Percentiles rank a stretch among this genome's conserved stretches.
These are phyloP conservation scores for Fusarium zealandicum DNA, from an alignment of 2,329 filamentous ascomycete species.

Conservation along the genomic window DNA sequence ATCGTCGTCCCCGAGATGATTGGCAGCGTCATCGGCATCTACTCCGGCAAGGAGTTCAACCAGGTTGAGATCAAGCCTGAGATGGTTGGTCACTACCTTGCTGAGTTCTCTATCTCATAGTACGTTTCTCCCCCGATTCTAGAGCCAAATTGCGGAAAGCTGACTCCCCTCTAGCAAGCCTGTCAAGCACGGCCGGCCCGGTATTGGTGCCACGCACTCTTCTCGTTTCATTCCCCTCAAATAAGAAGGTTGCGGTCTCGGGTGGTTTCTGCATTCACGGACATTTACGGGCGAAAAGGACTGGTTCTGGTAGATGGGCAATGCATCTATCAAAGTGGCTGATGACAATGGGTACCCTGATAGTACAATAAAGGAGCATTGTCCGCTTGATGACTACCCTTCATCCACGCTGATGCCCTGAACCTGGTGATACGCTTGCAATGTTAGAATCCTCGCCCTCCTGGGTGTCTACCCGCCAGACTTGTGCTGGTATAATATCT, in stretches of 20 bases:
- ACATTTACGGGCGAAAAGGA: constrained; percentile 64
- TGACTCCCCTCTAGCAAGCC: constrained; percentile 79
- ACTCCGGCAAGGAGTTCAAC: constrained; percentile 99
- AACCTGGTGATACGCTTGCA: constrained; percentile 9
- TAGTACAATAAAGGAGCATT: constrained; percentile 54
- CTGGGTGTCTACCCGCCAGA: not conserved
- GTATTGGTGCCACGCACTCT: constrained; percentile 99
- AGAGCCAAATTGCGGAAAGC: constrained; percentile 36
- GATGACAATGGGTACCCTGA: constrained; percentile 55
- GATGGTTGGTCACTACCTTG: constrained; percentile 99
- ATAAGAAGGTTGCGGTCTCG: constrained; percentile 73
- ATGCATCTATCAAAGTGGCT: constrained; percentile 54
- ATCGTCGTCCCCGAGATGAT: constrained; percentile 99
- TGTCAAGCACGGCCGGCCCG: constrained; percentile 99
- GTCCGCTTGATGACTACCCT: constrained; percentile 45
- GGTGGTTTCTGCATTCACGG: constrained; percentile 66
- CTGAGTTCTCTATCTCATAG: constrained; percentile 99
- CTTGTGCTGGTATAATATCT: too few species aligned
- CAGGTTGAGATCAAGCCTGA: constrained; percentile 99
- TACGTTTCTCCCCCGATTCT: constrained; percentile 64
- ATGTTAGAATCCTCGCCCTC: not conserved
- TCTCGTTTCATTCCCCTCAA: constrained; percentile 99
- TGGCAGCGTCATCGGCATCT: constrained; percentile 96
- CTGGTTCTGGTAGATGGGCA: constrained; percentile 60
- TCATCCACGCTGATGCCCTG: constrained; percentile 24